Percentiles rank a stretch among this genome's conserved stretches.
phyloP scores from a whole-genome alignment of 148 eudicot genomes.

The Vaccinium corymbosum region DNA sequence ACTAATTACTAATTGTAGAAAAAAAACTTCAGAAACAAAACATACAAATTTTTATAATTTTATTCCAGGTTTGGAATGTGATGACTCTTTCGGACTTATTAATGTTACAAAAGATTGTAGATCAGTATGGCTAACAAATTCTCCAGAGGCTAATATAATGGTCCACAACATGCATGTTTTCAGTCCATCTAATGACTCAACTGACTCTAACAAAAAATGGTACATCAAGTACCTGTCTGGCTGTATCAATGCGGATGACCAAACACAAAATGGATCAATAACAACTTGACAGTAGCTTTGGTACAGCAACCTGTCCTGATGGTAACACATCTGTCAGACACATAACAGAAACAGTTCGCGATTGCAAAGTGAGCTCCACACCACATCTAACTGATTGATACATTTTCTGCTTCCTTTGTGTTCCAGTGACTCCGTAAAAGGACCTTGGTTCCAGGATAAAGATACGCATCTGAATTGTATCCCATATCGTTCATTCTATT shows the following conservation, averaged over 20 bases:
- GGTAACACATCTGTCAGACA: neutral
- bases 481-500: constrained; percentile 54
- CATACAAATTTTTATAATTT: too few species aligned
- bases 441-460: constrained; percentile 38
- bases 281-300: neutral
- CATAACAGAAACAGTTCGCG: neutral
- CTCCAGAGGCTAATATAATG: neutral
- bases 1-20: neutral
- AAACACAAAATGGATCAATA: neutral
- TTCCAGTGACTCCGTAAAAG: constrained; percentile 29
- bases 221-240: neutral
- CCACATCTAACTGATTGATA: constrained; percentile 17
- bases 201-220: neutral
- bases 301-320: constrained; percentile 3
- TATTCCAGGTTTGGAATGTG: neutral
- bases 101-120: constrained; percentile 8
- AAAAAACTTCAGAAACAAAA: constrained; percentile 5
- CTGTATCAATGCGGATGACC: constrained; percentile 5
- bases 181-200: neutral
- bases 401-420: constrained; percentile 23
- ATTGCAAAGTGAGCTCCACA: neutral
- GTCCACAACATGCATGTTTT: constrained; percentile 4
- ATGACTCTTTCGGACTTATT: neutral
- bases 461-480: constrained; percentile 42
- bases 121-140: neutral